Percentiles rank a stretch among this genome's conserved stretches.
phyloP scores from a whole-genome alignment of 495 filamentous ascomycete genomes.

The Neurospora sp. region DNA sequence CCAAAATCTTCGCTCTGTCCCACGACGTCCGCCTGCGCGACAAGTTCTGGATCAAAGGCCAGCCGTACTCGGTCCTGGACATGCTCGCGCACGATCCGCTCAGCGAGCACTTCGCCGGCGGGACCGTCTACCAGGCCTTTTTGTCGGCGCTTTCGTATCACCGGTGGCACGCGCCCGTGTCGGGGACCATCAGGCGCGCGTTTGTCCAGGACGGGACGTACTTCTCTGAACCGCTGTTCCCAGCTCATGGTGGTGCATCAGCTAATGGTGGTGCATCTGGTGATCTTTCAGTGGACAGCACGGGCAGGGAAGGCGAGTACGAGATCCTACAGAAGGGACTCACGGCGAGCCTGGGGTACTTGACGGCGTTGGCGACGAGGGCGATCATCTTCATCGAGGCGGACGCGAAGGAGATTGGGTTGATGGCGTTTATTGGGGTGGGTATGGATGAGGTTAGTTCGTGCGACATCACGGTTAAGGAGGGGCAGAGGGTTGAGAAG shows the following conservation, averaged over 20 bases:
- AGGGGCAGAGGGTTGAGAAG: conserved; percentile 51
- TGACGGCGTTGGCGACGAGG: conserved; percentile 48
- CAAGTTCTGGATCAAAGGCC: conserved; percentile 60
- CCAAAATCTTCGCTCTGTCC: conserved; percentile 40
- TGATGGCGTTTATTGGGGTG: conserved; percentile 55
- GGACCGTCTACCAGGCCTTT: conserved; percentile 60
- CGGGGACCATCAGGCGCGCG: conserved; percentile 45
- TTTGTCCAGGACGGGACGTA: conserved; percentile 56
- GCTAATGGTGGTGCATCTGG: not conserved
- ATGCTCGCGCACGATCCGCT: conserved; percentile 49
- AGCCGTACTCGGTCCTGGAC: conserved; percentile 53
- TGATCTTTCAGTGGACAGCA: conserved; percentile 19
- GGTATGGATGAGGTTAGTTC: conserved; percentile 66
- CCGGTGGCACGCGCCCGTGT: conserved; percentile 59
- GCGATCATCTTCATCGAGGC: conserved; percentile 61
- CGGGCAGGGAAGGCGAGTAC: conserved; percentile 16
- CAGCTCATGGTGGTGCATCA: not conserved
- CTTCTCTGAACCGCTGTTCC: conserved; percentile 51
- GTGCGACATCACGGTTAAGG: conserved; percentile 53
- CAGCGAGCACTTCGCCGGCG: conserved; percentile 44
- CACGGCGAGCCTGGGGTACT: conserved; percentile 44
- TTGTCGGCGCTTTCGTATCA: conserved; percentile 57
- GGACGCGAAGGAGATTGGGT: conserved; percentile 52
- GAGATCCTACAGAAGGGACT: conserved; percentile 29
- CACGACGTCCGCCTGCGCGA: conserved; percentile 35